These are phyloP conservation scores for Globisporangium heterothallicum DNA, from an alignment of 352 stramenopile species.

Conservation along the genomic window DNA sequence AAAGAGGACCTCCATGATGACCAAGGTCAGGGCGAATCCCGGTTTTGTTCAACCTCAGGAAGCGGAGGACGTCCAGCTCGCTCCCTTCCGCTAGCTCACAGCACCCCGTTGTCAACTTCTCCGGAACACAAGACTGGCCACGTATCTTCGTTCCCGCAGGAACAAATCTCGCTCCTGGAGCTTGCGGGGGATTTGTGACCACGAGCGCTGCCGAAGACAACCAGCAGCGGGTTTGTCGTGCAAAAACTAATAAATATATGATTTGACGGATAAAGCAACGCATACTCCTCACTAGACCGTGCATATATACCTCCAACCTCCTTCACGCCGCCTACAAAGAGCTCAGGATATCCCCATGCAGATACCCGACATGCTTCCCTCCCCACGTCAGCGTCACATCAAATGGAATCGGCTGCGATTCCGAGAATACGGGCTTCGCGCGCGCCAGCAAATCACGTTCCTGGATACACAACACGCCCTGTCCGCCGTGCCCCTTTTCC, in stretches of 20 bases:
- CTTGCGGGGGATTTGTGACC: constrained; percentile 25
- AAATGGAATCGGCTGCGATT: constrained; percentile 32
- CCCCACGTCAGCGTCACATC: constrained; percentile 48
- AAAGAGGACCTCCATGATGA: neutral
- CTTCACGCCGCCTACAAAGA: constrained; percentile 35
- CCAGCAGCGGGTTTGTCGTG: neutral
- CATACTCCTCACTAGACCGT: constrained; percentile 27
- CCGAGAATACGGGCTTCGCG: constrained; percentile 22
- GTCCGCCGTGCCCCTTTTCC: constrained; percentile 29
- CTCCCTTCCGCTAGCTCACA: neutral
- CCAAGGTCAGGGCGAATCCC: too few relatives aligned
- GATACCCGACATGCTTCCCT: constrained; percentile 46
- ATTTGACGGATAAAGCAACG: constrained; percentile 2
- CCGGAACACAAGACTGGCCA: constrained; percentile 5
- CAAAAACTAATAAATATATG: constrained; percentile 11
- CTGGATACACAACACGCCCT: constrained; percentile 46
- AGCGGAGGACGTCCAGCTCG: neutral
- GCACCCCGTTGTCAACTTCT: constrained; percentile 9
- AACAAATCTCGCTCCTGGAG: constrained; percentile 48
- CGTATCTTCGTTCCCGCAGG: constrained; percentile 11
- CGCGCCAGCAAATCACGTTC: constrained; percentile 27
- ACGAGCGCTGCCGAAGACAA: neutral
- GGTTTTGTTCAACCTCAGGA: too few relatives aligned
- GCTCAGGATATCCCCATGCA: constrained; percentile 44
- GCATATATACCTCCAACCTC: constrained; percentile 55